Percentiles rank a stretch among this genome's conserved stretches.
phyloP scores from a whole-genome alignment of 192 early-diverging fungal genomes.

The Borealophlyctis nickersoniae region DNA sequence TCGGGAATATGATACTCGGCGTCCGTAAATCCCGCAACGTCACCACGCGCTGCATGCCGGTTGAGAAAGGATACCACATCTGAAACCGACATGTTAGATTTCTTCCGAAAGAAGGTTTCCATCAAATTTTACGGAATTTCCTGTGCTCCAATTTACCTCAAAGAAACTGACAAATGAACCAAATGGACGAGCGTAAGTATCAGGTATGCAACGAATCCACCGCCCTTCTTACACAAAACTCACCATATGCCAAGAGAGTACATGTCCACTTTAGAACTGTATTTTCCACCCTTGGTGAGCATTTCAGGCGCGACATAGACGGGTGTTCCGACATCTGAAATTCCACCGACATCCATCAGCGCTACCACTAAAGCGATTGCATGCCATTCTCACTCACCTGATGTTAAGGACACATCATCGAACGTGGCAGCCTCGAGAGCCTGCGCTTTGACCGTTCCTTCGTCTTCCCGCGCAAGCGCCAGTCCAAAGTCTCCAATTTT shows the following conservation, averaged over 20 bases:
- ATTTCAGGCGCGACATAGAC: conserved; percentile 79
- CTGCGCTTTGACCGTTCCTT: conserved; percentile 1
- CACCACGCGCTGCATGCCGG: conserved; percentile 75
- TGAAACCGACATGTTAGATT: conserved; percentile 59
- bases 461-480: conserved; percentile 48
- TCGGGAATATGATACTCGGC: conserved; percentile 68
- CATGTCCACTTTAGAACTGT: conserved; percentile 81
- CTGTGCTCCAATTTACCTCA: no score
- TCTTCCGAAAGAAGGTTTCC: no score
- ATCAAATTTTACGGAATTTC: no score
- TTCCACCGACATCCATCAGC: conserved; percentile 21
- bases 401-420: conserved; percentile 30
- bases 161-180: conserved; percentile 22
- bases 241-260: conserved; percentile 60
- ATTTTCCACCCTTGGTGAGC: conserved; percentile 44
- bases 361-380: background rate
- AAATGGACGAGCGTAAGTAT: background rate
- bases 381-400: conserved; percentile 10
- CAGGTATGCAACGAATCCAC: background rate
- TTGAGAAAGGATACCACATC: conserved; percentile 69
- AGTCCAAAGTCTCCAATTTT: conserved; percentile 78
- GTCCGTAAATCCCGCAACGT: conserved; percentile 68
- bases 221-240: no score
- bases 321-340: conserved; percentile 80
- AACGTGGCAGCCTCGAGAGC: conserved; percentile 1